These are phyloP conservation scores for Friedmanniomyces simplex DNA, from an alignment of 495 filamentous ascomycete genomes.

Conservation along the genomic window DNA sequence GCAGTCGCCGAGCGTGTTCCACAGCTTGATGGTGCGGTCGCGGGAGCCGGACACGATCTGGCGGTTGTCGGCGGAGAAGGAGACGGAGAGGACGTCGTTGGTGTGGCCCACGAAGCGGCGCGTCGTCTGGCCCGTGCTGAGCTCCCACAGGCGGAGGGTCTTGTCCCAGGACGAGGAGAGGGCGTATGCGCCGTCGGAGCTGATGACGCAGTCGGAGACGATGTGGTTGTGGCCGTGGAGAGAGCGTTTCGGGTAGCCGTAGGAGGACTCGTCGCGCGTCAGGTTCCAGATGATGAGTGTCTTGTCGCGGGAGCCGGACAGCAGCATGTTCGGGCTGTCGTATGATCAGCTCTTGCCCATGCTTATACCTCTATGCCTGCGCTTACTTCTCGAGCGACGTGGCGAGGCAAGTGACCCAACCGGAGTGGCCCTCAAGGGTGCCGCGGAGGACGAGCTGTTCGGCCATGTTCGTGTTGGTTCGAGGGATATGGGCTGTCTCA, in stretches of 20 bases:
- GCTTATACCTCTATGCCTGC: neutral
- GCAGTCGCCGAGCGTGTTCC: slow-evolving; percentile 99
- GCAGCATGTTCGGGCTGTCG: slow-evolving; percentile 95
- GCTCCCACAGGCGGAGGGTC: slow-evolving; percentile 99
- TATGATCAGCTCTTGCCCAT: slow-evolving; percentile 20
- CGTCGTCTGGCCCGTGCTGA: slow-evolving; percentile 89
- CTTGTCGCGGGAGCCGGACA: slow-evolving; percentile 95
- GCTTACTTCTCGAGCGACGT: slow-evolving; percentile 97
- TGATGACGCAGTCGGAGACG: slow-evolving; percentile 99
- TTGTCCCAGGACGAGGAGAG: slow-evolving; percentile 99
- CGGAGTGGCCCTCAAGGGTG: slow-evolving; percentile 91
- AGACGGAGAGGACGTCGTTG: slow-evolving; percentile 98
- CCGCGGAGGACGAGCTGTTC: slow-evolving; percentile 96
- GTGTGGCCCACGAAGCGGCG: slow-evolving; percentile 97
- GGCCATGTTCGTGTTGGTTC: slow-evolving; percentile 10
- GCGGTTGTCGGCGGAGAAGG: slow-evolving; percentile 99
- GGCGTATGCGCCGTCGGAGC: slow-evolving; percentile 98
- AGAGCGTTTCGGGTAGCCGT: slow-evolving; percentile 97
- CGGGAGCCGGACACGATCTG: slow-evolving; percentile 99
- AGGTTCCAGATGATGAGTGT: slow-evolving; percentile 99
- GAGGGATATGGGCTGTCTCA: neutral
- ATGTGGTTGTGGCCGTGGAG: slow-evolving; percentile 99
- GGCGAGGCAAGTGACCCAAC: slow-evolving; percentile 78
- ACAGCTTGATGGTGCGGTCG: slow-evolving; percentile 98
- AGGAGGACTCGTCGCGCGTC: slow-evolving; percentile 92